Base-by-base conservation (phyloP, 2,329 filamentous ascomycete genomes). In the Uncinocarpus reesii region DNA sequence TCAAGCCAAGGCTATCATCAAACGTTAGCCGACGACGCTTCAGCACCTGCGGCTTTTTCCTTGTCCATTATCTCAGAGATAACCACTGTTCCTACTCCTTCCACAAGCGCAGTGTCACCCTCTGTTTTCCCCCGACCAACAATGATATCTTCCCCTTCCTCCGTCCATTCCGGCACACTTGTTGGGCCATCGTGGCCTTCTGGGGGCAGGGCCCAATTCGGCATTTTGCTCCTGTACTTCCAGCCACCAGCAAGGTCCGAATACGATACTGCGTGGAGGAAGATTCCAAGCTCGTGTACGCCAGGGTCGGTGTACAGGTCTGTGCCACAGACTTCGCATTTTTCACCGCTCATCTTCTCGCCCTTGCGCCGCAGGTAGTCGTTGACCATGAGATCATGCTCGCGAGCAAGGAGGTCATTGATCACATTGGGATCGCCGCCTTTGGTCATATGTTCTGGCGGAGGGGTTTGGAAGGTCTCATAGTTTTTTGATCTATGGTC, bases 231-330 rank as follows among this genome's bases (percentile, higher is more conserved):
- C 60, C 83, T 79, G 65, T 95, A 96, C 46, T 80, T 80, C 92
- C 92, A 98, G 46, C 74, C 74, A 3, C 89, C 90, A 21, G 81
- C 80, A 21, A 81, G 78, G 63, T 90, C 89, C 56, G 90, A 83
- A 64, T 98, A 98, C 38, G 86, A 80, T 52, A 88, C 79, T 49
- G 90, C 93, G 70, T 98, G 92, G 53, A 98, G 74, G 76, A 90
- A 98, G 34, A 98, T 83, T 0, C 86, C 86, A 40, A 98, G 74
- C 70, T 98, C 92, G 59, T 96, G 89, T 35, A 75, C 69, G 1
- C 89, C 89, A 0, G 92, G 92, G 61, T 98, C 92, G 13, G 86
- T 93, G 66, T 96, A 98, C 36, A 98, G 72, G 18, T 86, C 84
- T 16, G 92, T 95, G 50, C 83, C 77, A 65, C 92, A 98, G 28